Evolutionary conservation across 2,329 filamentous ascomycete genomes (phyloP).

Genomic region (Apiospora phragmitis): DNA sequence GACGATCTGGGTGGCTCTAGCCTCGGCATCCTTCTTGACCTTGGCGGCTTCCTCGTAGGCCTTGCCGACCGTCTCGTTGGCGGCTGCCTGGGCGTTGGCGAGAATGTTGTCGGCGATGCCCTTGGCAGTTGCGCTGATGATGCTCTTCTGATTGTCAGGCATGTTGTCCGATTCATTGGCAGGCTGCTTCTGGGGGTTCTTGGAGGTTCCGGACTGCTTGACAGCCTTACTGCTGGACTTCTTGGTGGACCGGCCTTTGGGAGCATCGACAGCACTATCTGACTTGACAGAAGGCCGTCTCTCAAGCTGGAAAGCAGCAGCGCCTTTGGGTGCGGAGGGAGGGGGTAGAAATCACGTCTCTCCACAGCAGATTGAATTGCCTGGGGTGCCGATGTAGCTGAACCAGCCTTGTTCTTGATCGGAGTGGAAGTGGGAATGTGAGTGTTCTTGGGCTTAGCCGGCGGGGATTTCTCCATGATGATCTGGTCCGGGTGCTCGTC

Average conservation of each 20-base stretch:
- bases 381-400: background rate
- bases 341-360: background rate
- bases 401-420: background rate
- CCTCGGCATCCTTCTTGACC: background rate
- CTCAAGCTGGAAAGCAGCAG: background rate
- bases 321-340: background rate
- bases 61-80: background rate
- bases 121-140: background rate
- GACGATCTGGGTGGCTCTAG: background rate
- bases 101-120: background rate
- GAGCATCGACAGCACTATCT: too few species aligned
- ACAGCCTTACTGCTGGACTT: background rate
- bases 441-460: background rate
- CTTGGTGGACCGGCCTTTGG: background rate
- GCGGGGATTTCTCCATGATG: background rate
- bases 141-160: background rate
- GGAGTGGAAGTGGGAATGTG: too few species aligned
- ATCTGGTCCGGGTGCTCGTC: background rate
- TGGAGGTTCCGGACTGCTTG: background rate
- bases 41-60: background rate
- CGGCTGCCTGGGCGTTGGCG: background rate
- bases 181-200: background rate
- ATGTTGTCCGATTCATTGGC: background rate
- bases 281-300: background rate
- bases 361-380: background rate